Conservation (phyloP, 2,329 filamentous ascomycete species). For the Periglandula ipomoeae region DNA sequence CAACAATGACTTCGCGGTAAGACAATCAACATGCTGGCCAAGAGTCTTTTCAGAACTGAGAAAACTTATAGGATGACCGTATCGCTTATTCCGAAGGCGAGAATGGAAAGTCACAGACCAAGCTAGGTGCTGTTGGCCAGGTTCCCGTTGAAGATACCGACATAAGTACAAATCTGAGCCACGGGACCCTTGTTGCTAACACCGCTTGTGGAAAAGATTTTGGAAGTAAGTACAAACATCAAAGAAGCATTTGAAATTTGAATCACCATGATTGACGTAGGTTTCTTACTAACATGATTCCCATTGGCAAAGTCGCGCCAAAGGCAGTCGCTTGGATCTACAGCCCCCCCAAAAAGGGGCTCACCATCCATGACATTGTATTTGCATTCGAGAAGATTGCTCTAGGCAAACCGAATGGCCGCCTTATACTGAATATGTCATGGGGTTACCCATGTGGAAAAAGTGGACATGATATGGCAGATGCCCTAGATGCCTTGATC, state of each 20-base stretch:
- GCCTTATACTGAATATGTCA: not conserved
- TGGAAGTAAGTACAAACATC: not conserved
- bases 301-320: not conserved
- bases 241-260: not conserved
- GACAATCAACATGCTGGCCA: too few relatives aligned
- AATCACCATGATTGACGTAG: not conserved
- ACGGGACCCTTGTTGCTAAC: too few relatives aligned
- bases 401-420: not conserved
- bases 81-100: too few relatives aligned
- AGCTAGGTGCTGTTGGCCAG: too few relatives aligned
- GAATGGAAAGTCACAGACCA: too few relatives aligned
- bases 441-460: not conserved
- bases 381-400: not conserved
- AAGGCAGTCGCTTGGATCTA: not conserved
- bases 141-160: too few relatives aligned
- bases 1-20: too few relatives aligned
- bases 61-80: too few relatives aligned
- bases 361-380: not conserved
- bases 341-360: not conserved
- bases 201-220: too few relatives aligned
- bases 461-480: not conserved
- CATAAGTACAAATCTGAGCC: too few relatives aligned
- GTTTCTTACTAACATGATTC: not conserved
- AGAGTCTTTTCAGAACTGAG: too few relatives aligned
- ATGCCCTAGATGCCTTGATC: not conserved